Base-by-base conservation (phyloP, 805 yeast genomes). In the Candida sithepensis region DNA sequence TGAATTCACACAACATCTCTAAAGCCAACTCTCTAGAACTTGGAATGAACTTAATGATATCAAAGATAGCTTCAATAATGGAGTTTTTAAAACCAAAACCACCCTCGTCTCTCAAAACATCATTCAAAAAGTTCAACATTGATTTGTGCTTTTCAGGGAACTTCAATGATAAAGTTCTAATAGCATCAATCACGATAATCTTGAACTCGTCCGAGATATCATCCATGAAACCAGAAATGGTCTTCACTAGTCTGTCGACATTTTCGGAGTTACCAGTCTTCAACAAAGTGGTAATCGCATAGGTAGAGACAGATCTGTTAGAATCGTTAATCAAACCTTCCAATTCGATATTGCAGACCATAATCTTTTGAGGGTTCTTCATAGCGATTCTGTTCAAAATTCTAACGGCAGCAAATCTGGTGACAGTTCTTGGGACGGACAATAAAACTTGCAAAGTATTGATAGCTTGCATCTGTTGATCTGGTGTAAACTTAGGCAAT, bases 141-240 rank as follows among this genome's bases (percentile, higher is more conserved):
- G 85, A 76, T 58, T 84, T 82, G 74, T 90, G 89, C 68, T 92
- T 94, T 39, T 84, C 75, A 48, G 97, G 97, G 82, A 92, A 94
- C 67, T 90, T 92, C 63, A 90, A 74, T 4, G 97, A 92, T 67
- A 94, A 75, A 42, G 92, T 85, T 63, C 95, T 86, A 57, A 94
- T 84, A 8, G 99, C 97, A 64, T 94, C 98, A 54, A 94, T 88
- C 45, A 94, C 95, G 55, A 91, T 92, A 50, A 90, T 81, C 68
- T 89, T 89, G 75, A 94, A 94, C 65, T 94, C 99, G 67, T 94
- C 99, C 28, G 96, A 81, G 54, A 94, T 92, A 56, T 92, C 97
- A 64, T 81, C 88, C 85, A 92, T 88, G 65, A 91, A 85, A 33
- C 85, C 84, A 28, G 94, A 77, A 70, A 94, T 89, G 46, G 90